A percentile compares a stretch with the other conserved stretches of the same genome.
Evolutionary conservation across 257 asterid genomes (phyloP).

Genomic region (Cinchona pubescens): DNA sequence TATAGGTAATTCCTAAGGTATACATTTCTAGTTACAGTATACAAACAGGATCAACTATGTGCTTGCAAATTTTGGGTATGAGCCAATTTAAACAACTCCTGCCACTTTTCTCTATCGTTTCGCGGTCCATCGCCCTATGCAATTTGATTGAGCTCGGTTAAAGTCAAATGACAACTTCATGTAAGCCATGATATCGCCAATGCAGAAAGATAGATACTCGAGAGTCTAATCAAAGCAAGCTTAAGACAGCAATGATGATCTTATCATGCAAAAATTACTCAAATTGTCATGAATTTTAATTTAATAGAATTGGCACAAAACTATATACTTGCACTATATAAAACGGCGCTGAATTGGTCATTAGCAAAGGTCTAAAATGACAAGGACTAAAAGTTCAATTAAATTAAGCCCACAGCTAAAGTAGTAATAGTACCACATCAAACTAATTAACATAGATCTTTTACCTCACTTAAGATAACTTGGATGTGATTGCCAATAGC

Average conservation of each 20-base stretch:
- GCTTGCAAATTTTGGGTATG: constrained; percentile 17
- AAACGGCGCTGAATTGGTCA: background rate
- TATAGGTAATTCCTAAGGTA: background rate
- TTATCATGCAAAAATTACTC: background rate
- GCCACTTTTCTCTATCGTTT: constrained; percentile 66
- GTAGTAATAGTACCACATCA: background rate
- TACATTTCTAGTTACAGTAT: background rate
- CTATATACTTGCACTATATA: background rate
- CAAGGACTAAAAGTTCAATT: background rate
- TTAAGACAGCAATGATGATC: background rate
- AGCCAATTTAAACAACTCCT: constrained; percentile 61
- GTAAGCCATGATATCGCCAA: background rate
- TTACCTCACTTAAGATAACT: too few species aligned
- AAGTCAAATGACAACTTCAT: background rate
- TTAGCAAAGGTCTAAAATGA: background rate
- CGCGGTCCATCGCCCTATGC: constrained; percentile 98
- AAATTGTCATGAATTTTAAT: too few species aligned
- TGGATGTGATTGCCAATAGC: background rate
- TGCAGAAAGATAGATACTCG: background rate
- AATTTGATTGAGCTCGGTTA: background rate
- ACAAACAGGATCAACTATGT: background rate
- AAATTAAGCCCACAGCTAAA: background rate
- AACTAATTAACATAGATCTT: too few species aligned
- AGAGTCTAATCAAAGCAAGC: background rate
- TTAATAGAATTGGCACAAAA: background rate